A percentile compares a stretch with the other conserved stretches of the same genome.
phyloP scores from a whole-genome alignment of 441 rosid species.

The Eutrema salsugineum region DNA sequence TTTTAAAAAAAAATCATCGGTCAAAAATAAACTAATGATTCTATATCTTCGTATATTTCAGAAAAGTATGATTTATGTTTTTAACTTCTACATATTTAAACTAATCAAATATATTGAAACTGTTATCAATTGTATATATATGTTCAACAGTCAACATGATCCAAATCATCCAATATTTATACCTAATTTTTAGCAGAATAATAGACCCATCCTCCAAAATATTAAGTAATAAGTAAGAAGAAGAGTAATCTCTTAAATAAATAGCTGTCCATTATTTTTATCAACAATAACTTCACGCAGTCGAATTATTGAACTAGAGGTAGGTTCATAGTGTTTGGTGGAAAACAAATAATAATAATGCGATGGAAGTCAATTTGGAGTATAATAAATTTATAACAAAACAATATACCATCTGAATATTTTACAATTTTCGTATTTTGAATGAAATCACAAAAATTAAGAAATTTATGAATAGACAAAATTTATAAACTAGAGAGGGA shows the following conservation, averaged over 20 bases:
- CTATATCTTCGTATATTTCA: not conserved
- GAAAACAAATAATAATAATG: conserved; percentile 16
- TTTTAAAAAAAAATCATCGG: not conserved
- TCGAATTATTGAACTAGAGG: conserved; percentile 24
- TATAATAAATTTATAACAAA: not conserved
- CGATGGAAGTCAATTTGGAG: conserved; percentile 17
- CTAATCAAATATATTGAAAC: not conserved
- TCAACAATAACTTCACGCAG: conserved; percentile 2
- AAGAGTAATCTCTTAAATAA: not conserved
- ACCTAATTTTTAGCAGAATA: not conserved
- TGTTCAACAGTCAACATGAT: too few species aligned
- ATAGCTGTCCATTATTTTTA: conserved; percentile 15
- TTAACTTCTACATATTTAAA: not conserved
- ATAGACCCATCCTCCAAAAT: not conserved
- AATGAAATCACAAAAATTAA: too few species aligned
- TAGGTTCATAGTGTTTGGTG: conserved; percentile 28
- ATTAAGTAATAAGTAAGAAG: not conserved
- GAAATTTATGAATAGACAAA: conserved; percentile 14
- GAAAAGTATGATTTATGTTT: not conserved
- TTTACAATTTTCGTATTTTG: too few species aligned
- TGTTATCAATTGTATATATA: not conserved
- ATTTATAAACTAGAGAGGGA: conserved; percentile 28
- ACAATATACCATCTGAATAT: too few species aligned
- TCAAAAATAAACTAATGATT: not conserved
- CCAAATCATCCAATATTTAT: not conserved